A percentile compares a stretch with the other conserved stretches of the same genome.
These are phyloP conservation scores for Saururus chinensis DNA, from an alignment of 164 flowering plant species.

Conservation along the genomic window DNA sequence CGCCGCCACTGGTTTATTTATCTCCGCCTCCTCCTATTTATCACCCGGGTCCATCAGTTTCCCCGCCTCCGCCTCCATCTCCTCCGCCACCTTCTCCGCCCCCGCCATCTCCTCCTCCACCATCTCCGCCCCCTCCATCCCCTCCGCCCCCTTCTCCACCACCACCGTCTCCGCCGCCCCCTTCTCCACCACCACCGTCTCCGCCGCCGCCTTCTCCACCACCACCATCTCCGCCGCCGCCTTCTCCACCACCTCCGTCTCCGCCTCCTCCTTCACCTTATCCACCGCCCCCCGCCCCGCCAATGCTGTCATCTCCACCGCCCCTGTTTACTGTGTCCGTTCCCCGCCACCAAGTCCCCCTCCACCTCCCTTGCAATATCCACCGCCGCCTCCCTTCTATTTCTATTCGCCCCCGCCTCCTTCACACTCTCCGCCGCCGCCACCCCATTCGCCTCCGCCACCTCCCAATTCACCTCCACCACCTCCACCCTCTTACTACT, in stretches of 20 bases:
- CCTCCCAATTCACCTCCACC: not conserved
- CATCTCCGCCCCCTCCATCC: not conserved
- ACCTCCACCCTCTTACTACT: not conserved
- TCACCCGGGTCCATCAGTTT: not conserved
- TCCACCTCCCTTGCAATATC: not conserved
- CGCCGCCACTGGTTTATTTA: not conserved
- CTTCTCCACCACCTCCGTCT: not conserved
- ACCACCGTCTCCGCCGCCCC: not conserved
- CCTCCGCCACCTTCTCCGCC: not conserved
- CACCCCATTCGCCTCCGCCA: constrained; percentile 1
- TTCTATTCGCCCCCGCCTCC: not conserved
- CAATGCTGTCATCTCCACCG: constrained; percentile 1
- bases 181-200: not conserved
- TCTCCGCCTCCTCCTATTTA: constrained; percentile 1
- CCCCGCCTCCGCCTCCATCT: not conserved
- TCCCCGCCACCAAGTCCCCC: constrained; percentile 4
- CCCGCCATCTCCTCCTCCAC: not conserved
- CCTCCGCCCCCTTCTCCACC: not conserved
- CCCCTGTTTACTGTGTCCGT: not conserved
- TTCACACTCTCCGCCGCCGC: constrained; percentile 2
- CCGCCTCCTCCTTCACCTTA: constrained; percentile 1
- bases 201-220: constrained; percentile 1
- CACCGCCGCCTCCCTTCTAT: not conserved
- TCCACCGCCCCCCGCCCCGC: not conserved
- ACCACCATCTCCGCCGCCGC: not conserved